Conservation (phyloP, 768 basidiomycete genomes). For the Russula foetens region DNA sequence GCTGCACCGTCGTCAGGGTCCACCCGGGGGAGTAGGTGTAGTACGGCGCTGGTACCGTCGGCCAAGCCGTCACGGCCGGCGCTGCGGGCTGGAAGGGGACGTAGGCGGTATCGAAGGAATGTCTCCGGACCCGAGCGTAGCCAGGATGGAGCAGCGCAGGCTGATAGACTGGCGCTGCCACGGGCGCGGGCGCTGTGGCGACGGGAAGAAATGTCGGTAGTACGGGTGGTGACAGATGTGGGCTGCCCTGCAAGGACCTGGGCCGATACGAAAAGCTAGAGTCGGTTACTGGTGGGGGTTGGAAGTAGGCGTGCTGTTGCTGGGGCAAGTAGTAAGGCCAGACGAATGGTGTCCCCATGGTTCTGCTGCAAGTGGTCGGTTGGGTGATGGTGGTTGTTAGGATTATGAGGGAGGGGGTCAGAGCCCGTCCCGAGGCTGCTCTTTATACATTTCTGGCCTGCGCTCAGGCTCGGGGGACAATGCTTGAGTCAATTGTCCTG, state of each 20-base stretch:
- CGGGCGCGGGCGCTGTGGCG: background rate
- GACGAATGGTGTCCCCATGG: constrained; percentile 5
- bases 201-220: constrained; percentile 8
- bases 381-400: background rate
- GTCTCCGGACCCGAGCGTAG: constrained; percentile 12
- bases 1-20: background rate
- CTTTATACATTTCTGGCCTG: background rate
- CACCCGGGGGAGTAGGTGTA: constrained; percentile 11
- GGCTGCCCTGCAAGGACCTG: constrained; percentile 13
- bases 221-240: constrained; percentile 7
- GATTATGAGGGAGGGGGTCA: background rate
- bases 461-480: background rate
- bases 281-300: background rate
- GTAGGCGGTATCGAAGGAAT: constrained; percentile 15
- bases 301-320: constrained; percentile 14
- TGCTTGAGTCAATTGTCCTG: constrained; percentile 7
- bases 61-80: background rate
- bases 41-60: constrained; percentile 6
- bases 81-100: background rate
- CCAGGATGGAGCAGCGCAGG: constrained; percentile 4
- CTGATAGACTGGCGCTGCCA: background rate
- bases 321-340: constrained; percentile 16
- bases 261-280: constrained; percentile 1
- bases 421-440: background rate
- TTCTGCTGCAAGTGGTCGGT: background rate